These are phyloP conservation scores for Rosa multiflora DNA, from an alignment of 306 rosid genomes.

Conservation along the genomic window DNA sequence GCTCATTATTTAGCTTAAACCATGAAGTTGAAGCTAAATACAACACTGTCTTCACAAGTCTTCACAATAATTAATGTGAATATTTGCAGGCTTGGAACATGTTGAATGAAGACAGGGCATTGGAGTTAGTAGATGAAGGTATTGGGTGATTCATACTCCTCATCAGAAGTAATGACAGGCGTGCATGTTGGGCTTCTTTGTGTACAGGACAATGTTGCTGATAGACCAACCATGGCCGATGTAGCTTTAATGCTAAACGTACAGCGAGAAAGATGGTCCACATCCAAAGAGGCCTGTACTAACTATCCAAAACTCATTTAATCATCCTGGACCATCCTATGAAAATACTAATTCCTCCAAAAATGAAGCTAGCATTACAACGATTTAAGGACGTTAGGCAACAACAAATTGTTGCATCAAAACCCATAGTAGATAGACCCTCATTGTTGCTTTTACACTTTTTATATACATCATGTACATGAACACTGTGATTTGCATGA, in stretches of 20 bases:
- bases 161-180: slow-evolving; percentile 15
- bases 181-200: slow-evolving; percentile 22
- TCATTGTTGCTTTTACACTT: too few relatives aligned
- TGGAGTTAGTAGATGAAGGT: slow-evolving; percentile 20
- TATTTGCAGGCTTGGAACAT: slow-evolving; percentile 6
- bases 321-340: not conserved
- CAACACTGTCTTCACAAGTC: too few relatives aligned
- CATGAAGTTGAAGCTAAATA: too few relatives aligned
- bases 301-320: slow-evolving; percentile 1
- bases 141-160: not conserved
- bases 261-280: slow-evolving; percentile 5
- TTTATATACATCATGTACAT: too few relatives aligned
- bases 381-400: not conserved
- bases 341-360: not conserved
- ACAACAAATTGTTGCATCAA: not conserved
- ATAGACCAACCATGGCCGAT: slow-evolving; percentile 30
- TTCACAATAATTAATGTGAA: not conserved
- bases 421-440: too few relatives aligned
- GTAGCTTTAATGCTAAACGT: slow-evolving; percentile 22
- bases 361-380: slow-evolving; percentile 18
- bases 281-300: slow-evolving; percentile 1
- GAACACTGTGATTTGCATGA: too few relatives aligned
- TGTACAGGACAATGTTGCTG: slow-evolving; percentile 19
- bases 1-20: too few relatives aligned
- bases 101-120: slow-evolving; percentile 13